Evolutionary conservation across 495 filamentous ascomycete species (phyloP), one percentile per base, ranked within the genome.

Genomic region (Schizothecium vesticola): DNA sequence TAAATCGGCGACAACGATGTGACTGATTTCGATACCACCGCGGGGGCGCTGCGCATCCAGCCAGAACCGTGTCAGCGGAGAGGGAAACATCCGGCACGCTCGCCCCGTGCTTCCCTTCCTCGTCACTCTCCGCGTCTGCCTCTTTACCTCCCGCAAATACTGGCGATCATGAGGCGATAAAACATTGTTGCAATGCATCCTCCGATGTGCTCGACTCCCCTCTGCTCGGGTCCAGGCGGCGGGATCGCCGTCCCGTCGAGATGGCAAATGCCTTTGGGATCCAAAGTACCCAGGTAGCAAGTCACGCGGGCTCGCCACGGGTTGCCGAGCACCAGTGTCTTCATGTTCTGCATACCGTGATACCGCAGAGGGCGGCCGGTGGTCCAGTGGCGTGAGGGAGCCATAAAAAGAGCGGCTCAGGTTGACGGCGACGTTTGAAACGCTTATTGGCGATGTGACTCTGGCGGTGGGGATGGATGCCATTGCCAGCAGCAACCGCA

Each of bases 391-490:
- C 23, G 24, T 59, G 57, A 26, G 24, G 13, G 57, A 59, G 57
- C 57, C 43, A n/a, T 8, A 51, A 51, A 51, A n/a, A 51, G 43
- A 51, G 43, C 19, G 43, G 43, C n/a, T 51, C 43, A n/a, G 43
- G 43, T 51, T n/a, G 43, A 7, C 16, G 43, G 43, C 43, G 43
- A 51, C 7, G 43, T 51, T 51, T 51, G 43, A 51, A 51, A 51
- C 31, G 31, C 43, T 51, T n/a, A 57, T 51, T 36, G 57, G 21
- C 63, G 29, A 25, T 65, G 63, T 36, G 55, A 65, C 63, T 65
- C 59, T 13, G 25, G 24, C 25, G 26, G 63, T 24, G 63, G 63
- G 28, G 51, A 51, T 51, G 43, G 43, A 7, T 51, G 43, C 16
- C 43, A 51, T 8, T 43, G 36, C 16, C 36, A 19, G 6, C 33